These are phyloP conservation scores for Cryphonectria radicalis DNA, from an alignment of 2,329 filamentous ascomycete species.

Conservation along the genomic window DNA sequence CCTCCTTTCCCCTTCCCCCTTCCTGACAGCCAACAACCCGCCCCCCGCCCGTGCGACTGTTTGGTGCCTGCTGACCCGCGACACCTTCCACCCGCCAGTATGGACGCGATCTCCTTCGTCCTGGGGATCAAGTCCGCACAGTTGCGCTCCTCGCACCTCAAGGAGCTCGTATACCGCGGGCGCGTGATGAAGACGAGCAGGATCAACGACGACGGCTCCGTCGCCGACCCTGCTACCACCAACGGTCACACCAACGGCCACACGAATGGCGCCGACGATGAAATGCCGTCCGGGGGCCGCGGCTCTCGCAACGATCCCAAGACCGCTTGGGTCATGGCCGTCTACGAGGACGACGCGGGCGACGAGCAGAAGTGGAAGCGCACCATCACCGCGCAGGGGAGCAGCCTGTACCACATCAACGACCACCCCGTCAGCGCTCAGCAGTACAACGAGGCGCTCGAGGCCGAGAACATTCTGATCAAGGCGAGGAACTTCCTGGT, in stretches of 20 bases:
- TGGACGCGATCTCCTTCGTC: slow-evolving; percentile 99
- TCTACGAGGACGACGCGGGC: slow-evolving; percentile 96
- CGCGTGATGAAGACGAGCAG: slow-evolving; percentile 90
- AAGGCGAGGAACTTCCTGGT: slow-evolving; percentile 98
- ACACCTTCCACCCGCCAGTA: slow-evolving; percentile 54
- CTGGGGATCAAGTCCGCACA: slow-evolving; percentile 99
- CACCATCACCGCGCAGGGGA: slow-evolving; percentile 83
- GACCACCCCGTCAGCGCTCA: slow-evolving; percentile 85
- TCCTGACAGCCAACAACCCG: not conserved
- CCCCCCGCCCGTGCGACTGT: slow-evolving; percentile 10
- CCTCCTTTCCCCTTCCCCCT: not conserved
- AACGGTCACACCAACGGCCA: slow-evolving; percentile 67
- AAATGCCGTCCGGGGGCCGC: slow-evolving; percentile 54
- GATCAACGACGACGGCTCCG: slow-evolving; percentile 89
- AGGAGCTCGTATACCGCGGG: slow-evolving; percentile 94
- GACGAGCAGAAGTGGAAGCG: slow-evolving; percentile 97
- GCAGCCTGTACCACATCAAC: slow-evolving; percentile 97
- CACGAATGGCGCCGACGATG: slow-evolving; percentile 61
- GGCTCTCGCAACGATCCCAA: slow-evolving; percentile 82
- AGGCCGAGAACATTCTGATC: slow-evolving; percentile 94
- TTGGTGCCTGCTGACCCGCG: slow-evolving; percentile 32
- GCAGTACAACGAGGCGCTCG: slow-evolving; percentile 91
- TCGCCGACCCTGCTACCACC: slow-evolving; percentile 58
- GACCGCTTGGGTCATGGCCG: slow-evolving; percentile 98
- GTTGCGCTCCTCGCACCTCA: slow-evolving; percentile 88